Conservation (phyloP, 805 yeast genomes). For the Sugiyamaella mastotermitis region DNA sequence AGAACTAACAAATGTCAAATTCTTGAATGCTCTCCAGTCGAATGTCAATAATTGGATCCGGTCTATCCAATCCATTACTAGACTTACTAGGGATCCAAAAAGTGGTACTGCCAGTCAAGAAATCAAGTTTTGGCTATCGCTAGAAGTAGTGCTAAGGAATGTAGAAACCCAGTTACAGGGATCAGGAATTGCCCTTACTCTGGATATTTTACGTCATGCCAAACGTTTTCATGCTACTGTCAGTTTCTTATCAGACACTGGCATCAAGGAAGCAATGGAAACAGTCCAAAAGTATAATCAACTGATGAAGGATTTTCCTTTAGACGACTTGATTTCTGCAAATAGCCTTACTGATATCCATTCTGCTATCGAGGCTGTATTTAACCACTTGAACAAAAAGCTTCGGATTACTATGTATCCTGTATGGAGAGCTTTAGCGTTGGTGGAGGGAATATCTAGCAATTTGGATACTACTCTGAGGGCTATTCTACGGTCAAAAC, state of each 20-base stretch:
- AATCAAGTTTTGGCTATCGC: conserved; percentile 68
- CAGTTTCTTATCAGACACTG: conserved; percentile 67
- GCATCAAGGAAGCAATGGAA: conserved; percentile 49
- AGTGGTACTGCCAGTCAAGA: conserved; percentile 64
- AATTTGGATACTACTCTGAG: conserved; percentile 47
- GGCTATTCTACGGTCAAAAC: conserved; percentile 31
- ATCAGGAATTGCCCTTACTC: conserved; percentile 48
- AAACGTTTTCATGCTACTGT: conserved; percentile 76
- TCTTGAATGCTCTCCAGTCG: conserved; percentile 64
- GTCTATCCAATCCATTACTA: conserved; percentile 52
- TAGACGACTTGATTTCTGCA: conserved; percentile 50
- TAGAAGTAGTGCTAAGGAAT: conserved; percentile 53
- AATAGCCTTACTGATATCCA: conserved; percentile 40
- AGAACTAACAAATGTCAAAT: conserved; percentile 42
- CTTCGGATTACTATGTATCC: conserved; percentile 60
- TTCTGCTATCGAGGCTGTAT: conserved; percentile 41
- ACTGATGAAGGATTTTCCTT: conserved; percentile 64
- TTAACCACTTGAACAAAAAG: conserved; percentile 54
- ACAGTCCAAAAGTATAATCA: conserved; percentile 52
- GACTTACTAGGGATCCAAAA: conserved; percentile 44
- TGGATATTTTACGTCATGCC: conserved; percentile 57
- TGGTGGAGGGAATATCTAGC: conserved; percentile 59
- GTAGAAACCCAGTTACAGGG: conserved; percentile 54
- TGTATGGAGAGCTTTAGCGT: conserved; percentile 50
- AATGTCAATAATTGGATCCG: conserved; percentile 71